Conservation (phyloP, 768 basidiomycete species). For the Chalciporus sphaerocephalus region DNA sequence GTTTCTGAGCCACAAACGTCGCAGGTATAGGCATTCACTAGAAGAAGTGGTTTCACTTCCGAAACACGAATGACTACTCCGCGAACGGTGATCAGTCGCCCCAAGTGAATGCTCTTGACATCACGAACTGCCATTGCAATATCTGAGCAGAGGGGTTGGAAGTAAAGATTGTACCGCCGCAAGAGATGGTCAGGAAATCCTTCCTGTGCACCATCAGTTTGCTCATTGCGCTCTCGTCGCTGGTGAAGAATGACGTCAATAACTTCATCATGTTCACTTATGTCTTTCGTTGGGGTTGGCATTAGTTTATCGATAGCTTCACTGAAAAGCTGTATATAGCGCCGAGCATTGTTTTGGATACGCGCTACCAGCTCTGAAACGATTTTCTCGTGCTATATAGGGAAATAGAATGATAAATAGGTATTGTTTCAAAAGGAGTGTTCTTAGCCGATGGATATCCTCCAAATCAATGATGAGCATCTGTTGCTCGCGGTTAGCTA, state of each 20-base stretch:
- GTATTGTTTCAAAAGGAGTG: conserved; percentile 1
- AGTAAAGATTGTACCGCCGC: conserved; percentile 94
- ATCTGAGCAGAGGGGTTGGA: conserved; percentile 78
- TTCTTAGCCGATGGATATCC: conserved; percentile 70
- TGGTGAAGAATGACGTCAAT: conserved; percentile 97
- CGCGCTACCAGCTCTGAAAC: conserved; percentile 71
- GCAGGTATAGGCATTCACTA: conserved; percentile 97
- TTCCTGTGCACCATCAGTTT: conserved; percentile 65
- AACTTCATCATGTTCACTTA: conserved; percentile 88
- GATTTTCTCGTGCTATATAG: conserved; percentile 59
- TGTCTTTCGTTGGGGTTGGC: conserved; percentile 84
- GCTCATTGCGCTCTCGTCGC: conserved; percentile 81
- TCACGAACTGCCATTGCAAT: conserved; percentile 85
- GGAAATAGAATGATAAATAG: conserved; percentile 7
- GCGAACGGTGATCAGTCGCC: conserved; percentile 89
- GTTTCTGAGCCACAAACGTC: conserved; percentile 98
- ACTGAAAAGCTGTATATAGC: conserved; percentile 85
- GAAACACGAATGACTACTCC: conserved; percentile 98
- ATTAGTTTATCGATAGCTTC: conserved; percentile 88
- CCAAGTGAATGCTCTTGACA: conserved; percentile 82
- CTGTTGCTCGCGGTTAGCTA: conserved; percentile 91
- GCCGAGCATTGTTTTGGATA: conserved; percentile 80
- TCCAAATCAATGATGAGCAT: conserved; percentile 86
- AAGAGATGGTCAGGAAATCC: conserved; percentile 89
- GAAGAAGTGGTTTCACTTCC: conserved; percentile 95